These are phyloP conservation scores for Thozetella sp. DNA, from an alignment of 495 filamentous ascomycete genomes.

Conservation along the genomic window DNA sequence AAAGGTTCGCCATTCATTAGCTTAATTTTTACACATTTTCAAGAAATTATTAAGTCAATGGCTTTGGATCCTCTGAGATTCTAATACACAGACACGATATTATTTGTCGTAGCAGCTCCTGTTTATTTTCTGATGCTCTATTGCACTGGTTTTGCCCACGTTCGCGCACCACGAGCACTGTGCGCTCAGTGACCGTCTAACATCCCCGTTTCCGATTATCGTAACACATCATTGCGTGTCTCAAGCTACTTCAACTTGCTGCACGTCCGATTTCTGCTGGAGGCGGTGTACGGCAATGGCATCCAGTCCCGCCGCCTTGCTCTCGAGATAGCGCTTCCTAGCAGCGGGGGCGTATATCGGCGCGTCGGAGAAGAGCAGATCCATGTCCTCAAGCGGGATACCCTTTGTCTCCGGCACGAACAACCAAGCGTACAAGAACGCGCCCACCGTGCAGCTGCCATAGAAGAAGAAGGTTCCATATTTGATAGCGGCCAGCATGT, in stretches of 20 bases:
- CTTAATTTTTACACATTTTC: too few species aligned
- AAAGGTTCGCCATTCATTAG: too few species aligned
- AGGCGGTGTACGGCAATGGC: not conserved
- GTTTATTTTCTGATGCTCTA: too few species aligned
- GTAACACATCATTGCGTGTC: too few species aligned
- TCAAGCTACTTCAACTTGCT: not conserved
- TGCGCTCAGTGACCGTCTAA: too few species aligned
- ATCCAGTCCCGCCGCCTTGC: conserved; percentile 41
- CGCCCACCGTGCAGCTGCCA: conserved; percentile 67
- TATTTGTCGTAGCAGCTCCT: too few species aligned
- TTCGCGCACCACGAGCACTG: too few species aligned
- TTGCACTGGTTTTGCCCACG: too few species aligned
- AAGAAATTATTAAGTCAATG: too few species aligned
- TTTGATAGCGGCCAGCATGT: conserved; percentile 72
- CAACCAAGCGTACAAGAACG: conserved; percentile 63
- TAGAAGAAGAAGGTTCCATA: conserved; percentile 83
- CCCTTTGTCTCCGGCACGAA: conserved; percentile 53
- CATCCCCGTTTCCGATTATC: too few species aligned
- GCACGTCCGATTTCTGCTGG: not conserved
- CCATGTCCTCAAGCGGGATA: conserved; percentile 53
- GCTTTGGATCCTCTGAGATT: too few species aligned
- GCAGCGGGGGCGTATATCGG: not conserved
- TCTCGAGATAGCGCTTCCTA: conserved; percentile 20
- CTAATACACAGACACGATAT: too few species aligned
- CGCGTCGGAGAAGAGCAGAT: conserved; percentile 52